phyloP scores from a whole-genome alignment of 2,329 filamentous ascomycete genomes.

The Fusarium pseudonygamai region DNA sequence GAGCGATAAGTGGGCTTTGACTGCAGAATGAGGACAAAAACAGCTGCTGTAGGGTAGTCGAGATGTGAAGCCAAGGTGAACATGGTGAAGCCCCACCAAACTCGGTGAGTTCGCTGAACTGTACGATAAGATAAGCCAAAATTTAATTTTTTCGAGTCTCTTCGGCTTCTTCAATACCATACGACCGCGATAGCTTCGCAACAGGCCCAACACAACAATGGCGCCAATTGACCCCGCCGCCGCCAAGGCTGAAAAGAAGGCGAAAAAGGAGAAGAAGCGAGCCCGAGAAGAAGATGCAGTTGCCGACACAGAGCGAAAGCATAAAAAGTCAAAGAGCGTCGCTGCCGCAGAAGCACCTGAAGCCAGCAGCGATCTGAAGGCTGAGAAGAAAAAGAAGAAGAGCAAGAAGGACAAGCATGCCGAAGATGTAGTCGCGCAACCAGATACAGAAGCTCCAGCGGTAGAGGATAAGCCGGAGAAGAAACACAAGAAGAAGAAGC shows the following conservation, averaged over 20 bases:
- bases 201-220: conserved; percentile 41
- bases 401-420: conserved; percentile 43
- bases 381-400: conserved; percentile 45
- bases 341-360: conserved; percentile 40
- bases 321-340: conserved; percentile 62
- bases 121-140: conserved; percentile 34
- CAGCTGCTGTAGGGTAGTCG: neutral
- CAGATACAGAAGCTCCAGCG: conserved; percentile 6
- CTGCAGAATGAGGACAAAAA: neutral
- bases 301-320: conserved; percentile 55
- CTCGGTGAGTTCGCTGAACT: conserved; percentile 33
- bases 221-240: conserved; percentile 46
- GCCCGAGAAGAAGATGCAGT: conserved; percentile 54
- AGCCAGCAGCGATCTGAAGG: conserved; percentile 46
- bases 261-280: conserved; percentile 58
- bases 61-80: neutral
- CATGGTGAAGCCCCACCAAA: conserved; percentile 1
- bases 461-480: conserved; percentile 39
- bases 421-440: conserved; percentile 11
- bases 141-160: conserved; percentile 34
- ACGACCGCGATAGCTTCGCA: conserved; percentile 22
- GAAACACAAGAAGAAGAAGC: conserved; percentile 48
- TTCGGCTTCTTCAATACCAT: conserved; percentile 18
- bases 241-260: conserved; percentile 52
- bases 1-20: neutral